Conservation (phyloP, 495 filamentous ascomycete genomes). For the Neurospora sp. region DNA sequence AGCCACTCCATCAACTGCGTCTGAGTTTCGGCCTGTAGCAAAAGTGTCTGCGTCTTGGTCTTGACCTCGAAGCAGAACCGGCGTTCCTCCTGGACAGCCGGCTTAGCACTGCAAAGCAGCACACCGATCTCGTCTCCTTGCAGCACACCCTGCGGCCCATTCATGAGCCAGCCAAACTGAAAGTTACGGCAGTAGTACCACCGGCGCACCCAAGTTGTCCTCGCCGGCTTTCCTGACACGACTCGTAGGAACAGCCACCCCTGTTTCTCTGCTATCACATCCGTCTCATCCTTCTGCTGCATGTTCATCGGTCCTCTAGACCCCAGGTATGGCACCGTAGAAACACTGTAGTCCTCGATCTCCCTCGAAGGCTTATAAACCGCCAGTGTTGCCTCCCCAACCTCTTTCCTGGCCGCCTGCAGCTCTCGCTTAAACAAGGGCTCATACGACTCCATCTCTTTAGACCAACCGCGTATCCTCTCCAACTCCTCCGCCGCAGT, state of each 20-base stretch:
- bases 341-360: slow-evolving; percentile 82
- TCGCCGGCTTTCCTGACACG: slow-evolving; percentile 74
- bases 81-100: slow-evolving; percentile 84
- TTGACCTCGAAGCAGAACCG: slow-evolving; percentile 98
- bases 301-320: slow-evolving; percentile 54
- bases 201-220: slow-evolving; percentile 75
- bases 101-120: slow-evolving; percentile 81
- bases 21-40: slow-evolving; percentile 91
- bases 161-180: slow-evolving; percentile 92
- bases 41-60: slow-evolving; percentile 83
- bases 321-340: slow-evolving; percentile 76
- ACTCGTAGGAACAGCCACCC: slow-evolving; percentile 86
- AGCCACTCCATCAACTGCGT: slow-evolving; percentile 86
- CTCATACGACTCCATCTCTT: slow-evolving; percentile 82
- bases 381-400: slow-evolving; percentile 69
- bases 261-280: slow-evolving; percentile 64
- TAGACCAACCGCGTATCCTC: slow-evolving; percentile 80
- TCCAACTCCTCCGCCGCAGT: slow-evolving; percentile 59
- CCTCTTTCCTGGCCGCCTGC: slow-evolving; percentile 63
- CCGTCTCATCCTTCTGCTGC: slow-evolving; percentile 33
- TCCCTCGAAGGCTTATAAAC: slow-evolving; percentile 72
- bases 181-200: slow-evolving; percentile 96
- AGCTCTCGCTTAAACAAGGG: slow-evolving; percentile 69
- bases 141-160: slow-evolving; percentile 77
- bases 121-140: slow-evolving; percentile 96